Evolutionary conservation across 192 early-diverging fungal genomes (phyloP).

Genomic region (Pilobolus umbonatus): DNA sequence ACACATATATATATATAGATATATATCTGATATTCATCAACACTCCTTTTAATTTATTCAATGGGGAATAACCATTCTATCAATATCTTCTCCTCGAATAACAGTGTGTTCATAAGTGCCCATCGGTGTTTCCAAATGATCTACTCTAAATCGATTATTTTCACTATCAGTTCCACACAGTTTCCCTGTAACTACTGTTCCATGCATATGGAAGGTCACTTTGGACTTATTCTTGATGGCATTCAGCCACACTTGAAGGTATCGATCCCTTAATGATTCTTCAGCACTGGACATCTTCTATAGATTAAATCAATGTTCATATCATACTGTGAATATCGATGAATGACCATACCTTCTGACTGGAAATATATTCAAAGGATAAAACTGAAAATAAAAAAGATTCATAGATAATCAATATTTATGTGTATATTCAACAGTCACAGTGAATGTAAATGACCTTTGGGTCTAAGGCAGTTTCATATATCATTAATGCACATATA

Average conservation of each 20-base stretch:
- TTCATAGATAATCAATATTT: too few species aligned
- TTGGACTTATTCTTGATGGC: conserved; percentile 22
- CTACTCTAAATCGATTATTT: conserved; percentile 44
- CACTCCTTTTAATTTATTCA: not conserved
- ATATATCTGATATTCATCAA: too few species aligned
- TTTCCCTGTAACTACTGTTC: conserved; percentile 34
- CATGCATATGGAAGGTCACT: conserved; percentile 31
- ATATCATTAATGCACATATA: too few species aligned
- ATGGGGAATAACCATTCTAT: conserved; percentile 3
- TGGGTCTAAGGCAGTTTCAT: too few species aligned
- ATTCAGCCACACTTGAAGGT: conserved; percentile 47
- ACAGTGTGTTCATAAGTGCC: conserved; percentile 49
- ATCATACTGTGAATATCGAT: too few species aligned
- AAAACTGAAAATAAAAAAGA: too few species aligned
- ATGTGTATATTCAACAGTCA: too few species aligned
- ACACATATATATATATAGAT: too few species aligned
- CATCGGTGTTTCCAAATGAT: conserved; percentile 42
- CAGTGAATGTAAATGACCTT: too few species aligned
- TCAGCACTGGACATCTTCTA: conserved; percentile 2
- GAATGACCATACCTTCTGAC: too few species aligned
- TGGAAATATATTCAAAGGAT: too few species aligned
- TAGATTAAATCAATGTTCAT: too few species aligned
- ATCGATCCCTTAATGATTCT: conserved; percentile 35
- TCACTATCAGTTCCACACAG: conserved; percentile 45
- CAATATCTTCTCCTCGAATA: conserved; percentile 44